A percentile compares a stretch with the other conserved stretches of the same genome.
Conservation (phyloP, 1,284 basidiomycete species). For the Polyporus tsugae region DNA sequence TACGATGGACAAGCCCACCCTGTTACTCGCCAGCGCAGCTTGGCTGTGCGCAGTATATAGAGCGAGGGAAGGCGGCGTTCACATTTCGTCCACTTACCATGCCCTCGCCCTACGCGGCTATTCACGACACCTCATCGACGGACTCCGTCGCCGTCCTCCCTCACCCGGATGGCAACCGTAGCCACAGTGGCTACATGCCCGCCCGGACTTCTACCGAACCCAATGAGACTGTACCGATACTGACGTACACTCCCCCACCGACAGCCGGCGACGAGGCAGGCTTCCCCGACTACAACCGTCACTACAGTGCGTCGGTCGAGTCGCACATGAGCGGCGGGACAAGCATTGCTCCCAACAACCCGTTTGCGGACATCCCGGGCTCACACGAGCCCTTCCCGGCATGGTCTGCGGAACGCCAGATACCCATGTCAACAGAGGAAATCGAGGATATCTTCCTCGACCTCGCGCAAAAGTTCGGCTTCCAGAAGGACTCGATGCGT, state of each 20-base stretch:
- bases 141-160: constrained; percentile 28
- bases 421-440: constrained; percentile 97
- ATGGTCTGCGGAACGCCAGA: constrained; percentile 93
- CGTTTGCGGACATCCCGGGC: constrained; percentile 54
- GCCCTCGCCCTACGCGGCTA: constrained; percentile 23
- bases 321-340: constrained; percentile 48
- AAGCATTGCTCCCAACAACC: constrained; percentile 66
- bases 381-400: constrained; percentile 89
- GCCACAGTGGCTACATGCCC: constrained; percentile 5
- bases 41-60: constrained; percentile 22
- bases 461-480: constrained; percentile 98
- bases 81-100: constrained; percentile 15
- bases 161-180: constrained; percentile 10
- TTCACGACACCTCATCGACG: constrained; percentile 33
- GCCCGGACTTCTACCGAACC: constrained; percentile 15
- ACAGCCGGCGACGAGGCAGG: constrained; percentile 39
- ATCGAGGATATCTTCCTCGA: constrained; percentile 99
- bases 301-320: constrained; percentile 46
- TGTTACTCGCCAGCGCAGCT: constrained; percentile 20
- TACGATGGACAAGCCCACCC: constrained; percentile 16
- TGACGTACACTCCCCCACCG: constrained; percentile 24
- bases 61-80: neutral
- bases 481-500: constrained; percentile 93
- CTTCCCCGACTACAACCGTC: constrained; percentile 38
- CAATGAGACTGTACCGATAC: constrained; percentile 20